These are phyloP conservation scores for Suillus tomentosus DNA, from an alignment of 768 basidiomycete genomes.

Conservation along the genomic window DNA sequence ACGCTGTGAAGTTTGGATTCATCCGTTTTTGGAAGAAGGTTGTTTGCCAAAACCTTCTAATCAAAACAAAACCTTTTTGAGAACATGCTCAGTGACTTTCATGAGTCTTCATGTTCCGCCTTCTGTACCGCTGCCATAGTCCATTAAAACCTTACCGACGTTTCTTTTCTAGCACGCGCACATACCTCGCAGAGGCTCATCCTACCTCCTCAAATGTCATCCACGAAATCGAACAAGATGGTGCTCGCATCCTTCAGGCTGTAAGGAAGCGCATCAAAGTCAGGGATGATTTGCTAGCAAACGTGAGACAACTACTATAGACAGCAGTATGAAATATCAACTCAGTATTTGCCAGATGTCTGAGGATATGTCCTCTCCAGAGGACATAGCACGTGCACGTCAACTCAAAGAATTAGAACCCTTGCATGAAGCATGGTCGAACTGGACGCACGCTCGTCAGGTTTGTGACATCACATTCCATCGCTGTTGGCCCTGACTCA, in stretches of 20 bases:
- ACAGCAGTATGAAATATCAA: neutral
- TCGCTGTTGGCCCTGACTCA: constrained; percentile 15
- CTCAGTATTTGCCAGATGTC: constrained; percentile 43
- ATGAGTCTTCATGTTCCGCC: constrained; percentile 8
- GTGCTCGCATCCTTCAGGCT: constrained; percentile 51
- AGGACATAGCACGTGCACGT: constrained; percentile 60
- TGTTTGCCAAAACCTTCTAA: neutral
- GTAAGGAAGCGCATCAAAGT: constrained; percentile 3
- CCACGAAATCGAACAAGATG: constrained; percentile 40
- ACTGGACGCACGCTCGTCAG: constrained; percentile 56
- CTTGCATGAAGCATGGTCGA: constrained; percentile 66
- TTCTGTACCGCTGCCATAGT: constrained; percentile 9
- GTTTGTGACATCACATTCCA: constrained; percentile 40
- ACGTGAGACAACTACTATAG: constrained; percentile 32
- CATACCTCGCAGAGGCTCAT: neutral
- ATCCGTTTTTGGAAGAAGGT: neutral
- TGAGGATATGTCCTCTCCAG: constrained; percentile 51
- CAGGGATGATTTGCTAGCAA: constrained; percentile 27
- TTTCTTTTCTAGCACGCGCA: constrained; percentile 13
- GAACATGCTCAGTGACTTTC: neutral
- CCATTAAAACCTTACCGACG: constrained; percentile 1
- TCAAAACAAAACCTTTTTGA: neutral
- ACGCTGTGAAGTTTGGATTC: neutral
- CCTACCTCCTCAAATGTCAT: constrained; percentile 15
- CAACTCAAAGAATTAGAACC: constrained; percentile 70